Conservation (phyloP, 2,329 filamentous ascomycete species). For the Trichoderma pleuroti region DNA sequence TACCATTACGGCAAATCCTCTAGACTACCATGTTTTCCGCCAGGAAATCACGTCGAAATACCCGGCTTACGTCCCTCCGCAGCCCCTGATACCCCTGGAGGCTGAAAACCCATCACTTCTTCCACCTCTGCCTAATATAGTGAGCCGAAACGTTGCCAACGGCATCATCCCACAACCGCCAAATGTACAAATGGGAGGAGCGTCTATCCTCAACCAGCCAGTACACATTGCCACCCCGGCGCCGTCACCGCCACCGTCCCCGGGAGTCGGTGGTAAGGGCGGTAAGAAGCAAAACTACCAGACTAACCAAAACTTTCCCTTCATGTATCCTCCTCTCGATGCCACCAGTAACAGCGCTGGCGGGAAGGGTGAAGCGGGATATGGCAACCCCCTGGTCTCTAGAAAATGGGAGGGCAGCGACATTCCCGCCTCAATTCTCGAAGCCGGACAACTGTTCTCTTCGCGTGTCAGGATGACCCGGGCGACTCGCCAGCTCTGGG, state of each 20-base stretch:
- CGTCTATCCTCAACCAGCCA: slow-evolving; percentile 88
- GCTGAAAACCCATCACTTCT: slow-evolving; percentile 87
- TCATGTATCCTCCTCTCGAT: slow-evolving; percentile 92
- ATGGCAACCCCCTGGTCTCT: slow-evolving; percentile 76
- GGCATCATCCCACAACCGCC: slow-evolving; percentile 58
- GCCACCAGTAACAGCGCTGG: slow-evolving; percentile 84
- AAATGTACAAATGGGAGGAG: slow-evolving; percentile 54
- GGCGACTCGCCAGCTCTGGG: slow-evolving; percentile 90
- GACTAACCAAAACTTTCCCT: slow-evolving; percentile 97
- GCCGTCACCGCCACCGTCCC: slow-evolving; percentile 91
- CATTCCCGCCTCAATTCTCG: slow-evolving; percentile 88
- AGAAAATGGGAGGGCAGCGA: slow-evolving; percentile 91
- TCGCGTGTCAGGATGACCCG: slow-evolving; percentile 86
- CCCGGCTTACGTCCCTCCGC: slow-evolving; percentile 89
- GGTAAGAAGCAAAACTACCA: slow-evolving; percentile 99
- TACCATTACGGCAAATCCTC: slow-evolving; percentile 85
- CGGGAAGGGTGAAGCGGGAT: slow-evolving; percentile 77
- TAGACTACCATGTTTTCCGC: slow-evolving; percentile 94
- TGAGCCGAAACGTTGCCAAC: slow-evolving; percentile 57
- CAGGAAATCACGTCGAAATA: slow-evolving; percentile 98
- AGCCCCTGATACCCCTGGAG: slow-evolving; percentile 77
- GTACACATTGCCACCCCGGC: slow-evolving; percentile 98
- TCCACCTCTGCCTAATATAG: slow-evolving; percentile 75
- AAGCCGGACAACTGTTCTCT: slow-evolving; percentile 90
- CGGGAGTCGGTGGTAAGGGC: slow-evolving; percentile 79